phyloP scores from a whole-genome alignment of 2,329 filamentous ascomycete species.

The Cladosporium sp. region DNA sequence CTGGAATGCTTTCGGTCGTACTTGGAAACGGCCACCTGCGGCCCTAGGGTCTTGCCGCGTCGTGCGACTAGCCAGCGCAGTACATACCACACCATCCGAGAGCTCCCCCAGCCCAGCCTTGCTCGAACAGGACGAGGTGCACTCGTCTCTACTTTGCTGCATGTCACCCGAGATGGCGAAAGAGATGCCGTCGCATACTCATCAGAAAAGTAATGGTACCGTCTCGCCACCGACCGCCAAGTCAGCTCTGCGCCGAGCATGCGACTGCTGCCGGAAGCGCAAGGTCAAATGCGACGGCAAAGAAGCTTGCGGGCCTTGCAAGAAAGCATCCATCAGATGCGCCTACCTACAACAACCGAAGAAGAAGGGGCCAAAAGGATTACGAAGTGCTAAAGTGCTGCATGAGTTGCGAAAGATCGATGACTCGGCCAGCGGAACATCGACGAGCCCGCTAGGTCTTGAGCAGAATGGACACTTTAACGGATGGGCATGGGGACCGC shows the following conservation, averaged over 20 bases:
- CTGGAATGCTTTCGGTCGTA: constrained; percentile 7
- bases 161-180: neutral
- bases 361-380: constrained; percentile 40
- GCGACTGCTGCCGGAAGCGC: constrained; percentile 40
- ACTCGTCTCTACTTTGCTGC: neutral
- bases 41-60: constrained; percentile 11
- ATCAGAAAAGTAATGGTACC: constrained; percentile 24
- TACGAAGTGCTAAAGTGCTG: constrained; percentile 37
- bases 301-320: constrained; percentile 38
- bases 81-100: neutral
- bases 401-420: constrained; percentile 38
- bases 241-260: constrained; percentile 35
- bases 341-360: constrained; percentile 38
- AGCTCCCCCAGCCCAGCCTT: constrained; percentile 5
- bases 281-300: constrained; percentile 39
- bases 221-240: constrained; percentile 20
- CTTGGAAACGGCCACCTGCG: constrained; percentile 1
- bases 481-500: constrained; percentile 32
- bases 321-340: constrained; percentile 38
- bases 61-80: constrained; percentile 6
- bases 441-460: constrained; percentile 29
- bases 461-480: constrained; percentile 28
- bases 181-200: constrained; percentile 14
- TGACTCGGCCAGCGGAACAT: constrained; percentile 29
- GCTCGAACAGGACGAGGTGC: neutral